Evolutionary conservation across 768 basidiomycete species (phyloP), one percentile per base, ranked within the genome.

Genomic region (Boletus rubroflammeus): DNA sequence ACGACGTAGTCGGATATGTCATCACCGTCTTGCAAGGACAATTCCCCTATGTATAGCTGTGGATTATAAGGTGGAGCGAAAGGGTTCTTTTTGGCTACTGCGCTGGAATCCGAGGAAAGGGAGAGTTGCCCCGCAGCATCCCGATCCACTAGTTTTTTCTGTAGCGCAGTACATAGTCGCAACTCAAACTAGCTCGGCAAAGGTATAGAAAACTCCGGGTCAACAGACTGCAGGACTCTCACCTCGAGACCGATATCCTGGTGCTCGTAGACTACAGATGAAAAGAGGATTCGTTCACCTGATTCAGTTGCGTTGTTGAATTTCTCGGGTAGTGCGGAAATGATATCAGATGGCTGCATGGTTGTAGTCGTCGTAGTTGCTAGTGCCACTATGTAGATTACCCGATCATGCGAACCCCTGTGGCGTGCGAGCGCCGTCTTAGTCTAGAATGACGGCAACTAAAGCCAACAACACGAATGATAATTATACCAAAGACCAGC

Each of bases 21-120:
- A 47, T 82, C 26, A 9, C 47, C 82, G 53, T 86, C 84, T 48
- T 61, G 35, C 32, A 62, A 11, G 48, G 77, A 78, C 47, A 96
- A 67, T 58, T 90, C 86, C 0, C 90, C 93, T 1, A 97, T 72
- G 60, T 81, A 80, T 14, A 98, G 76, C 50, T 86, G 84, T 8
- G 80, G 76, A 46, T 82, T 82, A 66, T 95, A 97, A 5, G 95
- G 95, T 5, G 91, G 89, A n/a, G 79, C 73, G 69, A 98, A 96
- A 0, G 93, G 93, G 63, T 93, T 84, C 23, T 63, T 64, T 40
- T 74, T 75, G 40, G 64, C 55, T 11, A 58, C 47, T 3, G 28
- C 6, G 28, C 54, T 54, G n/a, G 65, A 42, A 41, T 69, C 65
- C 39, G 57, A 71, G 58, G 51, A 51, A 60, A 51, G 56, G 47